Conservation (phyloP, 805 yeast genomes). For the Metschnikowia lochheadii region DNA sequence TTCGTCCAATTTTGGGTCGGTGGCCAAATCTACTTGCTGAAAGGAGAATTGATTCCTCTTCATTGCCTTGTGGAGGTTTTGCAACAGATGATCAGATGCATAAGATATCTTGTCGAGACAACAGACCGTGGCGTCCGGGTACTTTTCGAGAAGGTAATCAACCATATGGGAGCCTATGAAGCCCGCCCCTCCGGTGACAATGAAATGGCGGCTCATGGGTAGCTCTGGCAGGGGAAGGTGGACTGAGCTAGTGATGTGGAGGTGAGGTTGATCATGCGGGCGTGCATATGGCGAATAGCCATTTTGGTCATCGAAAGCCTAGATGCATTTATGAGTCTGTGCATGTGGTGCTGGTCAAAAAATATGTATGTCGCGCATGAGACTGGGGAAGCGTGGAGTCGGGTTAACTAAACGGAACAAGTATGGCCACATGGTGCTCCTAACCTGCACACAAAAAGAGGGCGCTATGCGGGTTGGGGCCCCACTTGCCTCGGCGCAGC, state of each 20-base stretch:
- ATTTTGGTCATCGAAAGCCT: not conserved
- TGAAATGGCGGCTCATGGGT: conserved; percentile 15
- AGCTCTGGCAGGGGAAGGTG: not conserved
- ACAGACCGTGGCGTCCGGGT: conserved; percentile 31
- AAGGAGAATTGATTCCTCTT: conserved; percentile 21
- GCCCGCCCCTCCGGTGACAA: conserved; percentile 58
- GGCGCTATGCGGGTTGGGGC: not conserved
- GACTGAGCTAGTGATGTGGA: no score
- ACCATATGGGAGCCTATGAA: conserved; percentile 51
- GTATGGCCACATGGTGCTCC: not conserved
- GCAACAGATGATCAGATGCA: conserved; percentile 34
- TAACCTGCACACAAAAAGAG: not conserved
- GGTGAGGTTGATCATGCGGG: not conserved
- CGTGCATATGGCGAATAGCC: not conserved
- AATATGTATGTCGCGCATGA: conserved; percentile 2
- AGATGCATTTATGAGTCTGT: not conserved
- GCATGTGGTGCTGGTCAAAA: not conserved
- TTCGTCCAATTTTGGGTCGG: conserved; percentile 14
- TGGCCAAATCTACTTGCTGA: conserved; percentile 34
- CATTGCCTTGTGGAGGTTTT: conserved; percentile 14
- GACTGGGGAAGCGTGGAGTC: not conserved
- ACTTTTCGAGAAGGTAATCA: conserved; percentile 26
- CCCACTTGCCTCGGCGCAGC: not conserved
- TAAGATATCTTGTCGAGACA: conserved; percentile 48
- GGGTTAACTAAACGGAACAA: not conserved